These are phyloP conservation scores for Boletellus ananas DNA, from an alignment of 768 basidiomycete species.

Conservation along the genomic window DNA sequence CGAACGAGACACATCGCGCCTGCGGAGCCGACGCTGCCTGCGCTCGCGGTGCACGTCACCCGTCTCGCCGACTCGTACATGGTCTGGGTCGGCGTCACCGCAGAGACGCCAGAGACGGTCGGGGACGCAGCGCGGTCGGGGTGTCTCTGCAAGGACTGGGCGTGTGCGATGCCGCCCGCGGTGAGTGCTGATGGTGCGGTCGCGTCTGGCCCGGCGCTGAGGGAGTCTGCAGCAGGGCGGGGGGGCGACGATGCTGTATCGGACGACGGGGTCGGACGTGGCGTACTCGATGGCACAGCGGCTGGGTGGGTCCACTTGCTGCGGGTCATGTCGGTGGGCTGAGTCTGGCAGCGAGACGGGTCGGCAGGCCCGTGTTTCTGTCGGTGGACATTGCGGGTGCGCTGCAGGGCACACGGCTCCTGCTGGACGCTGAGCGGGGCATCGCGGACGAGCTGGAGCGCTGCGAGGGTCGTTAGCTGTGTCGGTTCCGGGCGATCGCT, in stretches of 20 bases:
- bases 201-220: slow-evolving; percentile 1
- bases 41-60: slow-evolving; percentile 64
- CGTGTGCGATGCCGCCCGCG: slow-evolving; percentile 66
- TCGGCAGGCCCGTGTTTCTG: slow-evolving; percentile 67
- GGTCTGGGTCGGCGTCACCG: slow-evolving; percentile 74
- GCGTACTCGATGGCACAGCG: slow-evolving; percentile 75
- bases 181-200: slow-evolving; percentile 17
- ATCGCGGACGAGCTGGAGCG: slow-evolving; percentile 36
- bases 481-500: neutral
- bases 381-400: slow-evolving; percentile 58
- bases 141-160: slow-evolving; percentile 70
- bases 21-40: slow-evolving; percentile 48
- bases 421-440: slow-evolving; percentile 59
- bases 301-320: slow-evolving; percentile 52
- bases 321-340: neutral
- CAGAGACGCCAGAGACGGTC: slow-evolving; percentile 41
- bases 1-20: slow-evolving; percentile 48
- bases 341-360: slow-evolving; percentile 51
- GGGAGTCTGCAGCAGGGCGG: slow-evolving; percentile 2
- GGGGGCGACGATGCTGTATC: slow-evolving; percentile 62
- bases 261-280: slow-evolving; percentile 56
- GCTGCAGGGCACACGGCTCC: slow-evolving; percentile 32
- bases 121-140: slow-evolving; percentile 52
- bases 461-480: no score
- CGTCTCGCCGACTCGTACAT: slow-evolving; percentile 70